Evolutionary conservation across 2,329 filamentous ascomycete genomes (phyloP).

Genomic region (Fusarium pseudoanthophilum): DNA sequence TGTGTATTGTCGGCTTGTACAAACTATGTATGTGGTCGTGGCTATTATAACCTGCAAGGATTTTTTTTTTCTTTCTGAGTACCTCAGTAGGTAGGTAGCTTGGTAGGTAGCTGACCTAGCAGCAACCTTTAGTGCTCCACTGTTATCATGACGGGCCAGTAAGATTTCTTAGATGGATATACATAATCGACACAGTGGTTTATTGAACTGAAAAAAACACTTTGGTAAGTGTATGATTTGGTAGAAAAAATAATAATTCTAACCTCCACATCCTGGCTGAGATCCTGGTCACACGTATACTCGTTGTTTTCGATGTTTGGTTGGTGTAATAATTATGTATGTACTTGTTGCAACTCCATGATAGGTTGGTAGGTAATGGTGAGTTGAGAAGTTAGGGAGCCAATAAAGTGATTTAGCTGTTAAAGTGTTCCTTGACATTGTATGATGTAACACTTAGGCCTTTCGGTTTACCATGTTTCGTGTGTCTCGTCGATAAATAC

Average conservation of each 20-base stretch:
- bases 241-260: background rate
- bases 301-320: background rate
- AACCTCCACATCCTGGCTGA: background rate
- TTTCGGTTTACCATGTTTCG: background rate
- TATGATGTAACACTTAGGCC: background rate
- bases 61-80: slow-evolving; percentile 22
- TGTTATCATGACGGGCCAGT: background rate
- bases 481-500: background rate
- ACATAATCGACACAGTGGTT: slow-evolving; percentile 8
- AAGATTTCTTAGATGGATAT: slow-evolving; percentile 19
- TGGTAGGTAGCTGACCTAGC: background rate
- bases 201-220: background rate
- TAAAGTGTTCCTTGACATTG: background rate
- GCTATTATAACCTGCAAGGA: slow-evolving; percentile 16
- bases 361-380: background rate
- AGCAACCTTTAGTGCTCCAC: slow-evolving; percentile 25
- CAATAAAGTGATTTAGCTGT: no score
- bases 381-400: background rate
- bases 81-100: no score
- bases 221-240: background rate
- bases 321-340: background rate
- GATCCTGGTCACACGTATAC: background rate
- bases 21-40: background rate
- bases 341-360: background rate
- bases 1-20: slow-evolving; percentile 13